Conservation (phyloP, 768 basidiomycete species). For the Aureoboletus auriporus region DNA sequence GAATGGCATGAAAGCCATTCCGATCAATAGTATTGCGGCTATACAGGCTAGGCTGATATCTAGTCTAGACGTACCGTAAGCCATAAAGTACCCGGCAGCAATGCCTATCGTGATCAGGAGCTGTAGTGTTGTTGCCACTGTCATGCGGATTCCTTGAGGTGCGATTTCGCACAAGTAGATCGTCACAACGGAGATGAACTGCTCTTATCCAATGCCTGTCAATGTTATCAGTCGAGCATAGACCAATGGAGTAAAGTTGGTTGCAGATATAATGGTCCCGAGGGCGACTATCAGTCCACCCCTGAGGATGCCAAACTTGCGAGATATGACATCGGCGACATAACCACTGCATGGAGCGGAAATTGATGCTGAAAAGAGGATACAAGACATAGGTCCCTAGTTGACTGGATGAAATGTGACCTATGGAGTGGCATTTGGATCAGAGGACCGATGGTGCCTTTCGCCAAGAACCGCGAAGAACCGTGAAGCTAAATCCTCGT, state of each 20-base stretch:
- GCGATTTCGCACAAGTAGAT: slow-evolving; percentile 40
- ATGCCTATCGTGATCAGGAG: slow-evolving; percentile 42
- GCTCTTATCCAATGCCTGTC: slow-evolving; percentile 45
- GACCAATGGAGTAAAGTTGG: slow-evolving; percentile 33
- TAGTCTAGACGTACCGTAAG: slow-evolving; percentile 23
- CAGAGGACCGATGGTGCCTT: slow-evolving; percentile 40
- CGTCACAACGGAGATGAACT: slow-evolving; percentile 38
- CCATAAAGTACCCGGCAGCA: slow-evolving; percentile 30
- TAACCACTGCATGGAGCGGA: slow-evolving; percentile 30
- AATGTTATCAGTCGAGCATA: slow-evolving; percentile 32
- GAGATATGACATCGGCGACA: slow-evolving; percentile 36
- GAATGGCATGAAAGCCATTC: slow-evolving; percentile 23
- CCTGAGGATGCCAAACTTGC: slow-evolving; percentile 41
- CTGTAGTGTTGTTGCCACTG: slow-evolving; percentile 38
- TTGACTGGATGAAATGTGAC: neutral
- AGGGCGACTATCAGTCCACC: slow-evolving; percentile 40
- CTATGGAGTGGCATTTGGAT: slow-evolving; percentile 43
- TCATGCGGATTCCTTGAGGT: slow-evolving; percentile 37
- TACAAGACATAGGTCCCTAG: no score
- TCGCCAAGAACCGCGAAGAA: neutral
- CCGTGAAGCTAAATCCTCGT: no score
- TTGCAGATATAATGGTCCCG: slow-evolving; percentile 38
- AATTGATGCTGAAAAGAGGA: no score
- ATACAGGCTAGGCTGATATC: slow-evolving; percentile 36
- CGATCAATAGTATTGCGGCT: slow-evolving; percentile 15